phyloP scores from a whole-genome alignment of 768 basidiomycete genomes.

The Serendipita sp. region DNA sequence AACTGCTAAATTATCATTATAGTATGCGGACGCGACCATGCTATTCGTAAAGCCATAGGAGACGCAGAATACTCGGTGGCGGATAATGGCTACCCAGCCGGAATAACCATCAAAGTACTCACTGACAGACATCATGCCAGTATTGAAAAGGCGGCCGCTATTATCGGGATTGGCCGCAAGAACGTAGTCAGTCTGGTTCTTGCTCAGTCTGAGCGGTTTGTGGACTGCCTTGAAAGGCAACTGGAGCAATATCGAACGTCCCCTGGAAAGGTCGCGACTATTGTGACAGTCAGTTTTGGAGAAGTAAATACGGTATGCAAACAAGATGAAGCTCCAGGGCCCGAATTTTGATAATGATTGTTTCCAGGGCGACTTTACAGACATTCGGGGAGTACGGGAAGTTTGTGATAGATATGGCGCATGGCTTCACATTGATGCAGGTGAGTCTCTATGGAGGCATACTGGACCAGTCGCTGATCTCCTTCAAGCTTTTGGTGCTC shows the following conservation, averaged over 20 bases:
- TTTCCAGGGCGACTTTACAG: conserved; percentile 20
- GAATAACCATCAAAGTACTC: conserved; percentile 19
- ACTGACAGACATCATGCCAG: conserved; percentile 25
- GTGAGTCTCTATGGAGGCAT: conserved; percentile 13
- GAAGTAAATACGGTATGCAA: conserved; percentile 27
- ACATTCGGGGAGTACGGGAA: conserved; percentile 18
- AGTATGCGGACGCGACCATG: conserved; percentile 25
- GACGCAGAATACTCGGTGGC: conserved; percentile 21
- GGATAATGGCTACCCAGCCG: conserved; percentile 22
- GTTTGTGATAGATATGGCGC: conserved; percentile 23
- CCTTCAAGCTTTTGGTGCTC: conserved; percentile 25
- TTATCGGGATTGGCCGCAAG: conserved; percentile 24
- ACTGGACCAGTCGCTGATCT: background rate
- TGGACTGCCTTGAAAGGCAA: conserved; percentile 17
- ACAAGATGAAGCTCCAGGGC: background rate
- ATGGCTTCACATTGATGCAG: conserved; percentile 29
- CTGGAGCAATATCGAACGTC: conserved; percentile 16
- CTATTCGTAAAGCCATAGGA: conserved; percentile 14
- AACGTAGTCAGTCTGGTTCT: conserved; percentile 20
- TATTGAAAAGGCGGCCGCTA: conserved; percentile 25
- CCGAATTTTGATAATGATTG: background rate
- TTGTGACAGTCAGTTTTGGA: conserved; percentile 21
- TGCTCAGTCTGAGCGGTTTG: conserved; percentile 15
- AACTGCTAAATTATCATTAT: background rate
- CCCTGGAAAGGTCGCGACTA: conserved; percentile 10